Evolutionary conservation across 148 eudicot species (phyloP), one percentile per base, ranked within the genome.

Genomic region (Fagopyrum homotropicum): DNA sequence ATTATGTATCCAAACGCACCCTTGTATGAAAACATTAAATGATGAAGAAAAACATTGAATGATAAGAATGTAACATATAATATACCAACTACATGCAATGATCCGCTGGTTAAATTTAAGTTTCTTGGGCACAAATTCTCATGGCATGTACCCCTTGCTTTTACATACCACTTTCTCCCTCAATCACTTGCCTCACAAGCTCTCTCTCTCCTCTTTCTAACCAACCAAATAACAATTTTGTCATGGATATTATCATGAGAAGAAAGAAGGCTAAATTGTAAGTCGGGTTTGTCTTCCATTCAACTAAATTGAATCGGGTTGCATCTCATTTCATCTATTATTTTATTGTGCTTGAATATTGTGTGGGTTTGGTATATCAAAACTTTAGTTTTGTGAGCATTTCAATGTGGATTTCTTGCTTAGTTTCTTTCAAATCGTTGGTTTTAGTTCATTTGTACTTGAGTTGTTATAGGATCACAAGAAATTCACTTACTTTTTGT

Each of bases 261-360:
- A 75, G 79, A 66, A 81, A 80, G 43, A 81, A 85, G 30, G 16
- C 78, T 74, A 86, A 78, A 83, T 81, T 76, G 91, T 88, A 78
- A 76, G 89, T 78, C 30, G 66, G 10, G 2, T 26, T 59, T 19
- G 11, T 4, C 40, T 26, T 59, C 66, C 43, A 14, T 17, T 56
- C 75, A 47, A 70, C 35, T 79, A 9, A 16, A 50, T 79, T 68
- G 46, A 19, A 52, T 63, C 46, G 11, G 22, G 66, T 60, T 60
- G 66, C 46, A 6, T 45, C 9, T 59, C 64, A 54, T 22, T 19
- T 59, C 64, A 29, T 7, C 22, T 59, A 17, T 19, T 30, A 6
- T 3, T 57, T 59, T 59, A 17, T 4, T 7, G 11, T 59, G 30
- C 2, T 19, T 22, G 64, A 7, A 11, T 22, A 19, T 59, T 19